Base-by-base conservation (phyloP, 2,329 filamentous ascomycete species). In the Pseudogymnoascus destructans region DNA sequence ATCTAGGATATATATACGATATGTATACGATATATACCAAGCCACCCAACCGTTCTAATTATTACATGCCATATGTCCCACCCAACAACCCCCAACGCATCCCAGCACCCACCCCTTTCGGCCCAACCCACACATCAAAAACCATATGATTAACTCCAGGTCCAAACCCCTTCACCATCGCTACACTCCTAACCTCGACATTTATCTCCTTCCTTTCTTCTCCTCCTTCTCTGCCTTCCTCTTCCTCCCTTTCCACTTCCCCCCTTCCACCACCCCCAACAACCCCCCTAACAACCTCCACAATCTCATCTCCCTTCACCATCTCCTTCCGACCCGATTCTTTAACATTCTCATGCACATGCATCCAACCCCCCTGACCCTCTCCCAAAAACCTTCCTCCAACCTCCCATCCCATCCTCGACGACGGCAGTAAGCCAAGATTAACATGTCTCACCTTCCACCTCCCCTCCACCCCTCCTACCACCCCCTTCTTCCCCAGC, bases 81-180 rank as follows among this genome's bases (percentile, higher is more conserved):
- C 10, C 11, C 19, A 10, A 38, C 7, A 23, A 1, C 38, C 38
- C 3, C 13, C 38, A 42, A 11, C 2, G 17, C 17, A 21, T 10
- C 8, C 5, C 17, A 1, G 17, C 17, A 42, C 38, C 38, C 38
- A 13, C 19, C 17, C 17, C 15, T 6, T n/a, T 42, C 5, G 38
- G 19, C 4, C 54, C 46, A 54, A 70, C 55, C 57, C 73, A 74
- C 17, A 85, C 73, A 69, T 87, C 83, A 70, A 85, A 86, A 59
- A 86, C 84, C 63, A 80, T 83, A 70, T 87, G 83, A 81, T 81
- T 84, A 6, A 86, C 81, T 0, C 77, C 80, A 25, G 83, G 84
- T 63, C 82, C 83, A 74, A 81, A 86, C 56, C 82, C 85, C 74
- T 87, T 86, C 67, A 86, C 83, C 63, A 75, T 72, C 70, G 86